Percentiles rank a stretch among this genome's conserved stretches.
Evolutionary conservation across 2,329 filamentous ascomycete species (phyloP).

Genomic region (Claviceps arundinis): DNA sequence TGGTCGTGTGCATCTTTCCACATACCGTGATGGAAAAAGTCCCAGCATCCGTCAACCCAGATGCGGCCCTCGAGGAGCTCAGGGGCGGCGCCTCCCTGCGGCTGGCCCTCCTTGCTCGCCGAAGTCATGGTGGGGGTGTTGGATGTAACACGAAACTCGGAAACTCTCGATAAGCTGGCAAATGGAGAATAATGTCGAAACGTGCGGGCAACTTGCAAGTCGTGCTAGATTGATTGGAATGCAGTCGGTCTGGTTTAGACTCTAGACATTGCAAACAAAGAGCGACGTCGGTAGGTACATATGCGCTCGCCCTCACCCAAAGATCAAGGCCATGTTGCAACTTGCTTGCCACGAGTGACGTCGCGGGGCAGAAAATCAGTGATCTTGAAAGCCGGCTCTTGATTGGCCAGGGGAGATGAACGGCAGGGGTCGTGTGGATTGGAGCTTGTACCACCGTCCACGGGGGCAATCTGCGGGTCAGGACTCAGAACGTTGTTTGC

Average conservation of each 20-base stretch:
- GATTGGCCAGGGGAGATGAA: slow-evolving; percentile 1
- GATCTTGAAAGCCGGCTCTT: not conserved
- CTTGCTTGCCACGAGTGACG: not conserved
- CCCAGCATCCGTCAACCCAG: slow-evolving; percentile 98
- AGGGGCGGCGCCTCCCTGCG: slow-evolving; percentile 34
- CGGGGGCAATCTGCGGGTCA: not conserved
- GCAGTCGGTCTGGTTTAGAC: not conserved
- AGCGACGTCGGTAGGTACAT: not conserved
- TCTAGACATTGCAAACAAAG: not conserved
- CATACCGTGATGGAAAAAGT: slow-evolving; percentile 92
- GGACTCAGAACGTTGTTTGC: not conserved
- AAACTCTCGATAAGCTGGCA: not conserved
- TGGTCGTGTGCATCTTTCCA: not conserved
- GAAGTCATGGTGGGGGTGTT: slow-evolving; percentile 11
- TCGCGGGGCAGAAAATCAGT: not conserved
- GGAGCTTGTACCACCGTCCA: not conserved
- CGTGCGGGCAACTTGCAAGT: not conserved
- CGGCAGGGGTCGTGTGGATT: not conserved
- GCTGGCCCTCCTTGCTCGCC: slow-evolving; percentile 13
- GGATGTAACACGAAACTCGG: too few relatives aligned
- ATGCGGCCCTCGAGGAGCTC: slow-evolving; percentile 58
- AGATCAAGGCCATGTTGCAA: too few relatives aligned
- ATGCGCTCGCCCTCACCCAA: not conserved
- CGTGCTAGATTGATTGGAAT: not conserved
- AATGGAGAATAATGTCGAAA: not conserved